These are phyloP conservation scores for Eucalyptus cloeziana DNA, from an alignment of 345 rosid genomes.

Conservation along the genomic window DNA sequence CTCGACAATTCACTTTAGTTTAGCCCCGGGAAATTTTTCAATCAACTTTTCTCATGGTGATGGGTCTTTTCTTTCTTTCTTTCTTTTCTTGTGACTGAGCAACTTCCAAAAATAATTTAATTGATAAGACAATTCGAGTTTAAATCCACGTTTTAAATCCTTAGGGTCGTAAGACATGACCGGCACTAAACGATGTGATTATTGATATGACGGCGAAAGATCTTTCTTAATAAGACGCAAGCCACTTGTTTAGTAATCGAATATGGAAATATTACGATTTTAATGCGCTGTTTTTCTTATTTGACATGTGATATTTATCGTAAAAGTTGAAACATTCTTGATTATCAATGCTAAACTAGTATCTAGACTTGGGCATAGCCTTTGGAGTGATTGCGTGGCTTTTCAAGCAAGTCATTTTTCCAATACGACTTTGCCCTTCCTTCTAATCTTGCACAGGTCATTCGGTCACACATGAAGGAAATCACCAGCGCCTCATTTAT, in stretches of 20 bases:
- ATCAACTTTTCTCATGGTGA: neutral
- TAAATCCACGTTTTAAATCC: accelerated
- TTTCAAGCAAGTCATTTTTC: neutral
- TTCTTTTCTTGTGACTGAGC: neutral
- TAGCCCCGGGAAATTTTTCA: neutral
- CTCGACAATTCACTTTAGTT: neutral
- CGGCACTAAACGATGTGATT: neutral
- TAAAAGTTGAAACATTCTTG: neutral
- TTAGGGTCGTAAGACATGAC: neutral
- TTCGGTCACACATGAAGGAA: neutral
- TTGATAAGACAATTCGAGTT: neutral
- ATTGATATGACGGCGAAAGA: neutral
- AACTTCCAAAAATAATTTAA: neutral
- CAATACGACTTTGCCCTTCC: neutral
- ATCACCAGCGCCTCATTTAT: neutral
- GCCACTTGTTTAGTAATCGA: neutral
- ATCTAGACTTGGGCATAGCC: neutral
- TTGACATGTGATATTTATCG: neutral
- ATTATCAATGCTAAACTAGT: neutral
- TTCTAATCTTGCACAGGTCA: neutral
- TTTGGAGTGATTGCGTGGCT: neutral
- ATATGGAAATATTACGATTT: neutral
- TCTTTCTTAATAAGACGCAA: neutral
- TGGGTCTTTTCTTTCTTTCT: neutral
- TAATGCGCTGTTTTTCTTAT: neutral